Conservation (phyloP, 108 stramenopile genomes). For the Phaeodactylum tricornutum region DNA sequence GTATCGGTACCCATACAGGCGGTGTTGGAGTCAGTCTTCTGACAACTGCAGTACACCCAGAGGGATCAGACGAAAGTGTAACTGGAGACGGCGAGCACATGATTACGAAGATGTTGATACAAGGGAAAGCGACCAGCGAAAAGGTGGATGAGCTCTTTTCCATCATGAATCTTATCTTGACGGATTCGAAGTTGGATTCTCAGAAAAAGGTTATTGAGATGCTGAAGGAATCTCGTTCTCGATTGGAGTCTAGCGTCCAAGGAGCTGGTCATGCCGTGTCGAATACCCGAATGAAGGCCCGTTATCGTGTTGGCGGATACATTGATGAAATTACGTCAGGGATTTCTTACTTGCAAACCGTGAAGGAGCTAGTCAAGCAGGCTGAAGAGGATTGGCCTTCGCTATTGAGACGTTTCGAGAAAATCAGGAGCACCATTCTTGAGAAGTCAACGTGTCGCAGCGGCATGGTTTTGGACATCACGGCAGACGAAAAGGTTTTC, state of each 20-base stretch:
- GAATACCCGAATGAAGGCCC: conserved; percentile 65
- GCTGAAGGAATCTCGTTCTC: conserved; percentile 74
- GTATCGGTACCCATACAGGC: conserved; percentile 84
- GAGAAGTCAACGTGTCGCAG: conserved; percentile 47
- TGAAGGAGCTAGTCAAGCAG: conserved; percentile 68
- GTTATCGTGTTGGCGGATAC: conserved; percentile 83
- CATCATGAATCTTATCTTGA: conserved; percentile 79
- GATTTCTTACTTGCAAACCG: conserved; percentile 65
- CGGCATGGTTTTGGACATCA: conserved; percentile 90
- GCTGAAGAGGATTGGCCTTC: conserved; percentile 93
- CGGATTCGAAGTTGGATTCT: conserved; percentile 81
- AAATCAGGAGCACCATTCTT: conserved; percentile 75
- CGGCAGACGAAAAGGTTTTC: conserved; percentile 69
- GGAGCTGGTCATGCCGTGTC: conserved; percentile 78
- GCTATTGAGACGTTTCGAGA: conserved; percentile 72
- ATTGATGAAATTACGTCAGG: conserved; percentile 88
- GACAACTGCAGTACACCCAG: conserved; percentile 56
- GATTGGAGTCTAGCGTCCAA: conserved; percentile 59
- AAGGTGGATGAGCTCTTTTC: conserved; percentile 80
- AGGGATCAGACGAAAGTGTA: conserved; percentile 33
- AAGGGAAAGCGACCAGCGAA: conserved; percentile 82
- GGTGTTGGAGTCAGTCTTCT: conserved; percentile 58
- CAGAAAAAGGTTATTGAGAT: conserved; percentile 87
- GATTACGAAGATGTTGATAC: conserved; percentile 62
- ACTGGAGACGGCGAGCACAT: conserved; percentile 57